These are phyloP conservation scores for Mycena latifolia DNA, from an alignment of 768 basidiomycete species.

Conservation along the genomic window DNA sequence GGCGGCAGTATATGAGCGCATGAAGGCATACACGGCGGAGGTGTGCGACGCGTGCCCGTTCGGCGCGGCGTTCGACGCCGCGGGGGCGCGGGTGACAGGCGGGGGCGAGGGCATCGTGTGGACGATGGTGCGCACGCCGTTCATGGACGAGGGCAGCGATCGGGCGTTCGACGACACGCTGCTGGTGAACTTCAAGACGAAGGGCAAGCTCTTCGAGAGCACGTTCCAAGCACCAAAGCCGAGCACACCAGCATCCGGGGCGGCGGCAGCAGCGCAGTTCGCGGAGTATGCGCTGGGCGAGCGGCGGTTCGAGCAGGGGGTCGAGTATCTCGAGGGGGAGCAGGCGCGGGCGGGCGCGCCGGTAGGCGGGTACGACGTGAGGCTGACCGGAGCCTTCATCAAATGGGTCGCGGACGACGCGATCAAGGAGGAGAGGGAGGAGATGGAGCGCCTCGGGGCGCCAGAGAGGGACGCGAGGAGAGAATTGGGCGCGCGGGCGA, in stretches of 20 bases:
- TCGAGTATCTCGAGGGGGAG: constrained; percentile 36
- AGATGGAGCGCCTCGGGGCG: constrained; percentile 33
- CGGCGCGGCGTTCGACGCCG: constrained; percentile 23
- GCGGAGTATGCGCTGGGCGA: constrained; percentile 32
- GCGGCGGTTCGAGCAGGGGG: constrained; percentile 36
- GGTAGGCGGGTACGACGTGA: not conserved
- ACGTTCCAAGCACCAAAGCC: constrained; percentile 2
- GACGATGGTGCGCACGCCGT: constrained; percentile 32
- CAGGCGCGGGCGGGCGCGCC: constrained; percentile 21
- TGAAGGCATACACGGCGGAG: constrained; percentile 36
- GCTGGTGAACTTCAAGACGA: constrained; percentile 39
- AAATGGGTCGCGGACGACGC: constrained; percentile 29
- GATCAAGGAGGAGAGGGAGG: constrained; percentile 36
- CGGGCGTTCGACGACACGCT: constrained; percentile 25
- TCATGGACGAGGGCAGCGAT: constrained; percentile 19
- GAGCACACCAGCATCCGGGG: no score
- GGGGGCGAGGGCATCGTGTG: constrained; percentile 38
- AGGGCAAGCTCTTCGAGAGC: constrained; percentile 30
- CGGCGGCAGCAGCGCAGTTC: constrained; percentile 13
- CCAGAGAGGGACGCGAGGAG: constrained; percentile 33
- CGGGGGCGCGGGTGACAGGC: constrained; percentile 24
- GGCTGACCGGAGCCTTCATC: no score
- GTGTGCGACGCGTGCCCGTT: constrained; percentile 36
- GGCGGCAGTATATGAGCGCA: constrained; percentile 15
- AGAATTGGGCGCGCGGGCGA: constrained; percentile 27